phyloP scores from a whole-genome alignment of 2,329 filamentous ascomycete genomes.

The Trichoderma breve region DNA sequence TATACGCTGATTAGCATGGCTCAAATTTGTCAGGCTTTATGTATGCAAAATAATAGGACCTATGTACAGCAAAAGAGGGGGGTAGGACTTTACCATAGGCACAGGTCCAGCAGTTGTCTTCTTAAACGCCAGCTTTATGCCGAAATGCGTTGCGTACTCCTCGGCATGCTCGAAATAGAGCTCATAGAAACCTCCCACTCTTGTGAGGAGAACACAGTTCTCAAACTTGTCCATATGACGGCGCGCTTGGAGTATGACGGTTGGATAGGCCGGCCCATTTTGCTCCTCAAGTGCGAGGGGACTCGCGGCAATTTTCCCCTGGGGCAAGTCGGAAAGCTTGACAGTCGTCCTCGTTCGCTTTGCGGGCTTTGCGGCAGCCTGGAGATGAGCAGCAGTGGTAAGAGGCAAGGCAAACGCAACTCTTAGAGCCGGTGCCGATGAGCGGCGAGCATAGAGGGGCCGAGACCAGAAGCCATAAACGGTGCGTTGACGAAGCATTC shows the following conservation, averaged over 20 bases:
- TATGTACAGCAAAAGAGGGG: constrained; percentile 23
- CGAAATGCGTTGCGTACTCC: constrained; percentile 79
- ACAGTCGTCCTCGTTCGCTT: constrained; percentile 56
- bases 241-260: constrained; percentile 82
- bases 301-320: constrained; percentile 42
- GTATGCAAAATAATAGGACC: background rate
- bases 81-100: constrained; percentile 66
- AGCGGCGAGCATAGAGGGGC: background rate
- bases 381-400: constrained; percentile 4
- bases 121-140: constrained; percentile 80
- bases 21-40: background rate
- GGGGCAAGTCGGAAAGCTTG: constrained; percentile 56
- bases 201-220: constrained; percentile 86
- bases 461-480: constrained; percentile 10
- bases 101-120: constrained; percentile 77
- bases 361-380: constrained; percentile 49
- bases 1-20: constrained; percentile 2
- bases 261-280: constrained; percentile 65
- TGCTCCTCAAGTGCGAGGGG: constrained; percentile 38
- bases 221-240: constrained; percentile 89
- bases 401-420: background rate
- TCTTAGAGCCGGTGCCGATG: background rate
- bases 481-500: constrained; percentile 24
- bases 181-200: constrained; percentile 96
- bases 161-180: constrained; percentile 96